phyloP scores from a whole-genome alignment of 768 basidiomycete genomes.

The Termitomyces sp. region DNA sequence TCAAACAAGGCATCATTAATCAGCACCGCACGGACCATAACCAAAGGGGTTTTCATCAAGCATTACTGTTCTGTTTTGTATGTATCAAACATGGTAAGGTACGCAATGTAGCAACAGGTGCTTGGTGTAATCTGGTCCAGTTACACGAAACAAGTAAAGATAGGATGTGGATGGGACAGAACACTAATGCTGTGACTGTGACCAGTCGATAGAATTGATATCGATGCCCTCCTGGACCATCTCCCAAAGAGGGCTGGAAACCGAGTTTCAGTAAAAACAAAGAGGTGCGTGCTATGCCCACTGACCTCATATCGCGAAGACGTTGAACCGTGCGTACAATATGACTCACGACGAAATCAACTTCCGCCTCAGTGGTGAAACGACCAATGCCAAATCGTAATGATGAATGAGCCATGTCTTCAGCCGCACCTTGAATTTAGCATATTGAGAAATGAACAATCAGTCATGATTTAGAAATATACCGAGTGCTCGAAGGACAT shows the following conservation, averaged over 20 bases:
- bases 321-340: slow-evolving; percentile 83
- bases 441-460: neutral
- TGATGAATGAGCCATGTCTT: slow-evolving; percentile 99
- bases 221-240: slow-evolving; percentile 99
- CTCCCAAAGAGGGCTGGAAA: slow-evolving; percentile 87
- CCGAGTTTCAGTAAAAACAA: slow-evolving; percentile 5
- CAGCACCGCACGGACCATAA: slow-evolving; percentile 5
- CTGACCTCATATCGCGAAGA: slow-evolving; percentile 90
- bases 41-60: neutral
- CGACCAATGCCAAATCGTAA: slow-evolving; percentile 96
- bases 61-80: neutral
- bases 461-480: slow-evolving; percentile 11
- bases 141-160: slow-evolving; percentile 3
- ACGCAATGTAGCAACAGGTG: neutral
- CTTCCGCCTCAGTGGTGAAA: slow-evolving; percentile 95
- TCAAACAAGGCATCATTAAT: slow-evolving; percentile 11
- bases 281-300: slow-evolving; percentile 3
- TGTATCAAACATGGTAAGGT: neutral
- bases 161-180: slow-evolving; percentile 9
- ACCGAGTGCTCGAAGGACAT: slow-evolving; percentile 94
- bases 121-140: neutral
- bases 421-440: slow-evolving; percentile 68
- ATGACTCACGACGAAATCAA: slow-evolving; percentile 88
- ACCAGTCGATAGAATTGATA: slow-evolving; percentile 92
- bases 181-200: slow-evolving; percentile 82